Percentiles rank a stretch among this genome's conserved stretches.
Evolutionary conservation across 1,139 yeast genomes (phyloP).

Genomic region (Yamadazyma jaroonii): DNA sequence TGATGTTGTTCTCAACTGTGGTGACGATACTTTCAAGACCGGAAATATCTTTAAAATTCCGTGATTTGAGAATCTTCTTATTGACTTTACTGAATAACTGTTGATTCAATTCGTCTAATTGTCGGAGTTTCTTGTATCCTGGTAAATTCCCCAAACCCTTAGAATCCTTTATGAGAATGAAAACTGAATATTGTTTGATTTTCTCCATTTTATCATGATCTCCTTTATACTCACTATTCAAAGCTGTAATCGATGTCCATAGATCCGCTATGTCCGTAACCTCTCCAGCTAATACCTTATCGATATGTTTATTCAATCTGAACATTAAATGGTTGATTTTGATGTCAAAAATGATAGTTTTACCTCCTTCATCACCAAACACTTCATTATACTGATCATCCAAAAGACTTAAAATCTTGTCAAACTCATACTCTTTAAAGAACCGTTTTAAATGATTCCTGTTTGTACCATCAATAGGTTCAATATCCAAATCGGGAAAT

Average conservation of each 20-base stretch:
- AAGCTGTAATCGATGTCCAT: conserved; percentile 43
- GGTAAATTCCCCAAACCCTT: conserved; percentile 24
- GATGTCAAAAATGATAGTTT: conserved; percentile 51
- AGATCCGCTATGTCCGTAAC: conserved; percentile 18
- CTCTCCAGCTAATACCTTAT: conserved; percentile 16
- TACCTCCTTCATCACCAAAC: conserved; percentile 29
- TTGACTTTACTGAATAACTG: conserved; percentile 25
- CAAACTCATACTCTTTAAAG: conserved; percentile 48
- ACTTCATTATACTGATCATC: conserved; percentile 44
- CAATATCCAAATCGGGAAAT: conserved; percentile 8
- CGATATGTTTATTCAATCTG: conserved; percentile 23
- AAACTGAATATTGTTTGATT: conserved; percentile 26
- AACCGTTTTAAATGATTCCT: conserved; percentile 52
- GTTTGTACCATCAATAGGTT: conserved; percentile 30
- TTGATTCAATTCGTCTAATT: conserved; percentile 19
- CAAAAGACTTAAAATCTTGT: conserved; percentile 42
- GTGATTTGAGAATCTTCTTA: conserved; percentile 24
- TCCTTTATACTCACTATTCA: conserved; percentile 28
- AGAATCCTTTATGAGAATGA: conserved; percentile 26
- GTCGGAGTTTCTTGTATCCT: conserved; percentile 19
- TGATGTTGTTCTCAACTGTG: conserved; percentile 32
- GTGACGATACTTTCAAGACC: conserved; percentile 33
- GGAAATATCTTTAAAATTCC: conserved; percentile 27
- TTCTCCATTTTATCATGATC: conserved; percentile 13
- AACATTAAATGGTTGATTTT: conserved; percentile 48